phyloP scores from a whole-genome alignment of 345 rosid genomes.

The Melaleuca quinquenervia region DNA sequence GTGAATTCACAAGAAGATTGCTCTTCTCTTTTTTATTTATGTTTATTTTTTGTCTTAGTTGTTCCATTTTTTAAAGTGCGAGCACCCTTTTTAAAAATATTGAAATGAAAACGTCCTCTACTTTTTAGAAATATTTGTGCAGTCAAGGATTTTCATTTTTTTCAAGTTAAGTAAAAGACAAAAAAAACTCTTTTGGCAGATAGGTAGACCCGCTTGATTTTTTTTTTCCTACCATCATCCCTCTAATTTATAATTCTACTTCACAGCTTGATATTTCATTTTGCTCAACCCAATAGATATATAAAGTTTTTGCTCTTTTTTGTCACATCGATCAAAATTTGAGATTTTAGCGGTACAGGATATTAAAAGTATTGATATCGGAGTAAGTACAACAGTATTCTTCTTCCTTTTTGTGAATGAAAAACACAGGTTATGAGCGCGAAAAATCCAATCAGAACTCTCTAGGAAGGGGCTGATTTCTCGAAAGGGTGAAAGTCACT shows the following conservation, averaged over 20 bases:
- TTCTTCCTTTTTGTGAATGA: background rate
- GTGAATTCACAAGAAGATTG: background rate
- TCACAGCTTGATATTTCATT: background rate
- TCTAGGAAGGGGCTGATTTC: background rate
- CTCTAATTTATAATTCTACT: background rate
- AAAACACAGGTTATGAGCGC: background rate
- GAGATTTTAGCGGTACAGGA: background rate
- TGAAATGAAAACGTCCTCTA: background rate
- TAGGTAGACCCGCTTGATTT: background rate
- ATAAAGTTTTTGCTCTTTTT: background rate
- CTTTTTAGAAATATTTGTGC: background rate
- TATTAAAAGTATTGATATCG: background rate
- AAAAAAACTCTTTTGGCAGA: background rate
- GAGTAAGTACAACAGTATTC: background rate
- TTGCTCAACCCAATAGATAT: background rate
- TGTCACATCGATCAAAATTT: rapidly evolving
- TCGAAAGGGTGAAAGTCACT: background rate
- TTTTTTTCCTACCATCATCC: background rate
- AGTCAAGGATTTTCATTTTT: background rate
- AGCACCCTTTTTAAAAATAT: background rate
- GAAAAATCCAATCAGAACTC: background rate
- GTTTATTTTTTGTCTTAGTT: no score
- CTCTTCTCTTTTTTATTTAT: background rate
- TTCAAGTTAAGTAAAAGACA: background rate
- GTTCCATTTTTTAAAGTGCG: background rate